Conservation (phyloP, 805 yeast species). For the Starmerella vaccinii region DNA sequence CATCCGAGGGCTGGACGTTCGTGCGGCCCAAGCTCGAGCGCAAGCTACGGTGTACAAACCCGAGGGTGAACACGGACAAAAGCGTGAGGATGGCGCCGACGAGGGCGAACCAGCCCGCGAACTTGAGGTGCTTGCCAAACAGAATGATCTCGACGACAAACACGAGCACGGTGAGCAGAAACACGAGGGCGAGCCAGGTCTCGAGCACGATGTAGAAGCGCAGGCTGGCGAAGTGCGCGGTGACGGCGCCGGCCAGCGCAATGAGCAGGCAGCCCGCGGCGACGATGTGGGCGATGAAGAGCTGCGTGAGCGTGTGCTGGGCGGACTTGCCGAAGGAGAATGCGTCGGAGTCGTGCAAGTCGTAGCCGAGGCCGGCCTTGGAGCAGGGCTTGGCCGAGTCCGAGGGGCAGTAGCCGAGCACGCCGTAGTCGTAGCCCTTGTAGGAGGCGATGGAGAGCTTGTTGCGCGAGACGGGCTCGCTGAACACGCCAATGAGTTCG, state of each 20-base stretch:
- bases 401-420: slow-evolving; percentile 53
- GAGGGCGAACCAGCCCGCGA: slow-evolving; percentile 79
- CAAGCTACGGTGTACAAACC: slow-evolving; percentile 61
- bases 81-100: slow-evolving; percentile 59
- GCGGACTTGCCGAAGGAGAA: slow-evolving; percentile 52
- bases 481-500: slow-evolving; percentile 48
- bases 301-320: slow-evolving; percentile 42
- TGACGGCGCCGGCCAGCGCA: slow-evolving; percentile 35
- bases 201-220: slow-evolving; percentile 43
- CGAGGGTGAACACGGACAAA: slow-evolving; percentile 51
- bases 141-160: slow-evolving; percentile 73
- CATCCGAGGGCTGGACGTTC: slow-evolving; percentile 2
- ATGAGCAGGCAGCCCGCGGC: slow-evolving; percentile 47
- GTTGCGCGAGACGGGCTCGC: slow-evolving; percentile 47
- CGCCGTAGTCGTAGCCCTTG: slow-evolving; percentile 49
- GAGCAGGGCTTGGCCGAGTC: slow-evolving; percentile 31
- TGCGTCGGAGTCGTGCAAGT: slow-evolving; percentile 31
- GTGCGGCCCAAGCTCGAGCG: slow-evolving; percentile 29
- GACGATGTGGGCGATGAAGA: slow-evolving; percentile 58
- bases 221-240: slow-evolving; percentile 36
- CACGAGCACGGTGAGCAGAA: slow-evolving; percentile 58
- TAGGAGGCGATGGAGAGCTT: slow-evolving; percentile 42
- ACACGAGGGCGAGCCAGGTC: slow-evolving; percentile 54
- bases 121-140: slow-evolving; percentile 63
- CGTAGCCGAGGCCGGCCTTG: slow-evolving; percentile 17